Evolutionary conservation across 164 flowering plant genomes (phyloP).

Genomic region (Annona squamosa): DNA sequence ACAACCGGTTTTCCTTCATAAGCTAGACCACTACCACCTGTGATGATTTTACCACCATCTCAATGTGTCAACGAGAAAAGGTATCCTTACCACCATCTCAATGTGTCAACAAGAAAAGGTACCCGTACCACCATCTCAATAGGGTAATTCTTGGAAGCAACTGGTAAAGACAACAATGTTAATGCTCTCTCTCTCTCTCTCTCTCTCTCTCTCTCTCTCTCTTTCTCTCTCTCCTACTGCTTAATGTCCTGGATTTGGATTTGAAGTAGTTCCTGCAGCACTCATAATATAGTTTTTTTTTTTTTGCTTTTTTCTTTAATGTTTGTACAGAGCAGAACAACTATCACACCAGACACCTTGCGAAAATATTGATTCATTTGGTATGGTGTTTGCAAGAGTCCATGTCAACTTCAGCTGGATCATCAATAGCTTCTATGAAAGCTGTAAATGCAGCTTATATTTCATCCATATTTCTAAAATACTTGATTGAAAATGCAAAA

Average conservation of each 20-base stretch:
- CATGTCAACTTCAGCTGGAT: slow-evolving; percentile 37
- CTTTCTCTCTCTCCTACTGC: neutral
- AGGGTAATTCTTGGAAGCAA: neutral
- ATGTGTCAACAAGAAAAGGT: neutral
- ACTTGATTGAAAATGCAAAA: slow-evolving; percentile 69
- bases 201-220: neutral
- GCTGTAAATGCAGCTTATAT: slow-evolving; percentile 76
- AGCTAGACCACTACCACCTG: neutral
- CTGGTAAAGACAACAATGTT: neutral
- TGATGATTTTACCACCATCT: neutral
- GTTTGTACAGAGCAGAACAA: slow-evolving; percentile 68
- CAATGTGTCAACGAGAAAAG: neutral
- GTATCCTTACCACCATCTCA: neutral
- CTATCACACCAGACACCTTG: slow-evolving; percentile 73
- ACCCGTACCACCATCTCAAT: neutral
- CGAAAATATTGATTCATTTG: slow-evolving; percentile 78
- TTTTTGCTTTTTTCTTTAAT: slow-evolving; percentile 9
- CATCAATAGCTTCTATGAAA: slow-evolving; percentile 35
- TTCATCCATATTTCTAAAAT: slow-evolving; percentile 74
- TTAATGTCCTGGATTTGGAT: neutral
- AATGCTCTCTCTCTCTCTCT: neutral
- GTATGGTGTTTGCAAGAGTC: slow-evolving; percentile 77
- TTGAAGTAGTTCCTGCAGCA: neutral
- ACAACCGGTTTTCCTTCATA: no score
- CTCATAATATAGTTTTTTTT: slow-evolving; percentile 6